Evolutionary conservation across 257 asterid genomes (phyloP).

Genomic region (Solanum lycopersicoides): DNA sequence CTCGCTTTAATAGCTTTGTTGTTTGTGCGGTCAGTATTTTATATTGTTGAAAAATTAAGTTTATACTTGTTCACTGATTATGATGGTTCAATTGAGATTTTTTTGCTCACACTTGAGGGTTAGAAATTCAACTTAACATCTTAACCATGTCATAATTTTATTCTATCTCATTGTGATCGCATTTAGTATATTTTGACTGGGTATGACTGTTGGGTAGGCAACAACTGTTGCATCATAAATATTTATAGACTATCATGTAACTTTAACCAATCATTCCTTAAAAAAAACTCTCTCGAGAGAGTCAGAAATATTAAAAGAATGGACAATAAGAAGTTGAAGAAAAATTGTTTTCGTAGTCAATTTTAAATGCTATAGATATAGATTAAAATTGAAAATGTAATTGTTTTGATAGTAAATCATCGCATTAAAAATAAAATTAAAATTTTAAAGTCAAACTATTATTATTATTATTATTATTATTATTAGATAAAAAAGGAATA

Average conservation of each 20-base stretch:
- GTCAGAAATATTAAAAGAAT: no score
- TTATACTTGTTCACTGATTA: background rate
- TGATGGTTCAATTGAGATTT: no score
- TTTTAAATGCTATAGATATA: no score
- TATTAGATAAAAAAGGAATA: background rate
- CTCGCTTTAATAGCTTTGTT: background rate
- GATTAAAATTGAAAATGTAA: background rate
- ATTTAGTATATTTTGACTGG: background rate
- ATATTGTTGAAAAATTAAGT: no score
- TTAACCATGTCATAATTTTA: background rate
- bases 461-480: no score
- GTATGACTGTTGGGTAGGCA: background rate
- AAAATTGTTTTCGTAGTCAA: background rate
- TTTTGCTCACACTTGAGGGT: background rate
- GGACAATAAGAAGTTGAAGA: background rate
- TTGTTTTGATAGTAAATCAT: background rate
- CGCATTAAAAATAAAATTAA: background rate
- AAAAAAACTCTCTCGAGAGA: background rate
- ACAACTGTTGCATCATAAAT: background rate
- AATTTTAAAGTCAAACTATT: background rate
- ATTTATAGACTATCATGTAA: background rate
- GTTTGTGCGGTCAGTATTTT: background rate
- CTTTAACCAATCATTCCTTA: background rate
- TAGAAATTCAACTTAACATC: background rate
- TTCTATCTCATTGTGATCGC: background rate